Evolutionary conservation across 169 alveolate species (phyloP).

Genomic region (Babesia divergens): DNA sequence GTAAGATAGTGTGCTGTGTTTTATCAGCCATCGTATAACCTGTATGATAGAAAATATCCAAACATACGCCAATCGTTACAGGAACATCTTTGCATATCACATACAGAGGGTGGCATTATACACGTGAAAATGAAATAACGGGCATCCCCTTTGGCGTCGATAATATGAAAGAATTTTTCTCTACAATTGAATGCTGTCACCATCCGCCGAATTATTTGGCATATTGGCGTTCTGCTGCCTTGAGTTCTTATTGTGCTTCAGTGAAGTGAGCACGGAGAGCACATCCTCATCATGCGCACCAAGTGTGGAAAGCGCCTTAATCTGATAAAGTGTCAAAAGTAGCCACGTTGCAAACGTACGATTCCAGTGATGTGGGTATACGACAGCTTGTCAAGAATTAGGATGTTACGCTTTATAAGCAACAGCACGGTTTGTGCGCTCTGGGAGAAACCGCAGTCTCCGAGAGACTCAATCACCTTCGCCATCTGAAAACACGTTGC

Average conservation of each 20-base stretch:
- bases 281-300: constrained; percentile 52
- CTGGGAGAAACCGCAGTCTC: constrained; percentile 13
- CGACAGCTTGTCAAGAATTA: constrained; percentile 27
- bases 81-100: too few relatives aligned
- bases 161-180: too few relatives aligned
- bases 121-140: too few relatives aligned
- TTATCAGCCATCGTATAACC: too few relatives aligned
- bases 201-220: background rate
- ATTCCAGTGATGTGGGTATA: constrained; percentile 41
- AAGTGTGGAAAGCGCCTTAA: constrained; percentile 25
- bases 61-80: too few relatives aligned
- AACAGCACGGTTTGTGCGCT: constrained; percentile 5
- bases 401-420: constrained; percentile 40
- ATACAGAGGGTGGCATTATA: too few relatives aligned
- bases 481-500: constrained; percentile 29
- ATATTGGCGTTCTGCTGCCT: background rate
- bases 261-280: constrained; percentile 28
- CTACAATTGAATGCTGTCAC: background rate
- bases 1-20: too few relatives aligned
- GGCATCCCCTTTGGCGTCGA: too few relatives aligned
- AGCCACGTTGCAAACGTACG: constrained; percentile 4
- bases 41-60: too few relatives aligned
- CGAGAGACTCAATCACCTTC: constrained; percentile 37
- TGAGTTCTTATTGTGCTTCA: constrained; percentile 39
- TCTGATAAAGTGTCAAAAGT: background rate